Conservation (phyloP, 768 basidiomycete species). For the Tephrocybe sp. region DNA sequence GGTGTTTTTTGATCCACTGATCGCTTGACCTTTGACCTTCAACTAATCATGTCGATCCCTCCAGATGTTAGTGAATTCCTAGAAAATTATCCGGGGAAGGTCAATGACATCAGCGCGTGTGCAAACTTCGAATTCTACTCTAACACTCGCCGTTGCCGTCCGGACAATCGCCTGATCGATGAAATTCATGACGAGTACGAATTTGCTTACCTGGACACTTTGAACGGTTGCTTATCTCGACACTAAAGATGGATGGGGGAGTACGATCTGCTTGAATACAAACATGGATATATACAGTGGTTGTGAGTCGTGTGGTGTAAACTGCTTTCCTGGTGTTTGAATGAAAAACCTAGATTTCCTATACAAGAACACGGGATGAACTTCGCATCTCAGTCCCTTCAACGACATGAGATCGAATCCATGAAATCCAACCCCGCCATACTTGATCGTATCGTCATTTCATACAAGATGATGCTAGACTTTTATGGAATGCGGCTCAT, state of each 20-base stretch:
- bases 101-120: conserved; percentile 35
- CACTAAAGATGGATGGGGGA: conserved; percentile 59
- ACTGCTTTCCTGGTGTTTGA: background rate
- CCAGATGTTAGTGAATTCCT: conserved; percentile 57
- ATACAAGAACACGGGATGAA: conserved; percentile 77
- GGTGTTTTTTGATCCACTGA: background rate
- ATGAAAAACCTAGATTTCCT: conserved; percentile 50
- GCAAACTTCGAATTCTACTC: conserved; percentile 64
- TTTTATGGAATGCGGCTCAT: conserved; percentile 77
- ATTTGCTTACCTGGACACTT: background rate
- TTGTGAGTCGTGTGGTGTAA: conserved; percentile 46
- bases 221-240: conserved; percentile 1
- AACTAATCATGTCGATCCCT: conserved; percentile 46
- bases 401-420: conserved; percentile 56
- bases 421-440: conserved; percentile 52
- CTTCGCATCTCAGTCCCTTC: conserved; percentile 61
- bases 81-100: conserved; percentile 45
- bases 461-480: conserved; percentile 74
- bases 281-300: conserved; percentile 80
- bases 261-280: conserved; percentile 58
- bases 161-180: conserved; percentile 59
- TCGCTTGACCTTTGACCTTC: background rate
- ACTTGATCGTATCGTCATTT: conserved; percentile 48
- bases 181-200: conserved; percentile 59
- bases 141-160: conserved; percentile 52